Evolutionary conservation across 2,329 filamentous ascomycete species (phyloP).

Genomic region (Epicoccum nigrum): DNA sequence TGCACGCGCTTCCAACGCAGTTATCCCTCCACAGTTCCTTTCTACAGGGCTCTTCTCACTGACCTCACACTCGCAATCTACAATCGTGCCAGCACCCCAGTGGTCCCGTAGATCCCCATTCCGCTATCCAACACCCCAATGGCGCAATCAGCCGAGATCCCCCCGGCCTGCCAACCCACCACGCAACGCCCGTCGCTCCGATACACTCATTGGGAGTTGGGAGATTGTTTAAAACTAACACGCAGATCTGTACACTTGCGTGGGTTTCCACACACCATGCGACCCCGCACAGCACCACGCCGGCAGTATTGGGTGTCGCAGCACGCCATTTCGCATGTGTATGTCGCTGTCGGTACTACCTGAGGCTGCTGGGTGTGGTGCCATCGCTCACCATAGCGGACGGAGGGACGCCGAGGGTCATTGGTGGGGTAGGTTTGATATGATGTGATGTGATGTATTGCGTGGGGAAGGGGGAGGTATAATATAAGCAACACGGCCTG

Average conservation of each 20-base stretch:
- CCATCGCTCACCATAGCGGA: slow-evolving; percentile 7
- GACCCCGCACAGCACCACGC: not conserved
- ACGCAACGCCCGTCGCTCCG: not conserved
- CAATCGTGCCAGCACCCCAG: not conserved
- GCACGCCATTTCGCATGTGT: slow-evolving; percentile 3
- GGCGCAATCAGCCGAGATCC: slow-evolving; percentile 5
- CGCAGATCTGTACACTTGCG: slow-evolving; percentile 1
- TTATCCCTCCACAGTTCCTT: too few species aligned
- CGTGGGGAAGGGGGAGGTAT: not conserved
- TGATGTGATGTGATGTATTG: too few species aligned
- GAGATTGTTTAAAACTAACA: not conserved
- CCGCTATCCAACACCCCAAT: slow-evolving; percentile 3
- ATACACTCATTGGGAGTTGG: not conserved
- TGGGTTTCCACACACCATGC: not conserved
- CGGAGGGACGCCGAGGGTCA: not conserved
- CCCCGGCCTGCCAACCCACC: not conserved
- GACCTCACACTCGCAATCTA: too few species aligned
- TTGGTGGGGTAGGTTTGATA: too few species aligned
- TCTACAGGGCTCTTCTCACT: too few species aligned
- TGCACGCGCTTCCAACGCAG: too few species aligned
- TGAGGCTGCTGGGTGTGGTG: not conserved
- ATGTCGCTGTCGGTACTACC: not conserved
- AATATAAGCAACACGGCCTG: not conserved
- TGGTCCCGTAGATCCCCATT: not conserved
- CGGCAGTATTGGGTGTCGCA: not conserved